Percentiles rank a stretch among this genome's conserved stretches.
Conservation (phyloP, 192 early-diverging fungal species). For the Backusella liffmaniae region DNA sequence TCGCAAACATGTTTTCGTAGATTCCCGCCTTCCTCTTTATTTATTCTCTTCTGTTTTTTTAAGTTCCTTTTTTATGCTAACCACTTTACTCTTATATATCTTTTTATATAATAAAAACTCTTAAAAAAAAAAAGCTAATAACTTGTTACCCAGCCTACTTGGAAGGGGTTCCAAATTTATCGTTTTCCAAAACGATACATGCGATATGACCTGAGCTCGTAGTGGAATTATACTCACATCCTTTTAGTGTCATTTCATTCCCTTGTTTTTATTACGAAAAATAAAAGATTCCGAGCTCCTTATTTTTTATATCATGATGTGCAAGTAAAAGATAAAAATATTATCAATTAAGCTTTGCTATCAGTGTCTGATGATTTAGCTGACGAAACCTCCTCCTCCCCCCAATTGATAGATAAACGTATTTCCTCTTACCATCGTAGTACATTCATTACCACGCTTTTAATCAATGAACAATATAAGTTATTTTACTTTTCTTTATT, state of each 20-base stretch:
- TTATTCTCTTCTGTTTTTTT: slow-evolving; percentile 17
- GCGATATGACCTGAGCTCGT: background rate
- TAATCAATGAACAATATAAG: background rate
- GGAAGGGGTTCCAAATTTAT: background rate
- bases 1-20: background rate
- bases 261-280: background rate
- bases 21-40: background rate
- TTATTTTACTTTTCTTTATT: background rate
- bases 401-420: background rate
- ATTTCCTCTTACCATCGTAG: background rate
- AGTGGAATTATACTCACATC: background rate
- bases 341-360: background rate
- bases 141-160: background rate
- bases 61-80: background rate
- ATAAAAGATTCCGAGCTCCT: background rate
- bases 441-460: background rate
- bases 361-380: background rate
- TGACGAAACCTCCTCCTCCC: too few species aligned
- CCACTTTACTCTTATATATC: background rate
- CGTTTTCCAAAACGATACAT: background rate
- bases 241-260: too few species aligned
- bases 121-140: background rate
- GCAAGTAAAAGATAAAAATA: background rate
- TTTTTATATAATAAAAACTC: background rate
- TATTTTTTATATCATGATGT: background rate